These are phyloP conservation scores for Mycena kentingensis DNA, from an alignment of 768 basidiomycete genomes.

Conservation along the genomic window DNA sequence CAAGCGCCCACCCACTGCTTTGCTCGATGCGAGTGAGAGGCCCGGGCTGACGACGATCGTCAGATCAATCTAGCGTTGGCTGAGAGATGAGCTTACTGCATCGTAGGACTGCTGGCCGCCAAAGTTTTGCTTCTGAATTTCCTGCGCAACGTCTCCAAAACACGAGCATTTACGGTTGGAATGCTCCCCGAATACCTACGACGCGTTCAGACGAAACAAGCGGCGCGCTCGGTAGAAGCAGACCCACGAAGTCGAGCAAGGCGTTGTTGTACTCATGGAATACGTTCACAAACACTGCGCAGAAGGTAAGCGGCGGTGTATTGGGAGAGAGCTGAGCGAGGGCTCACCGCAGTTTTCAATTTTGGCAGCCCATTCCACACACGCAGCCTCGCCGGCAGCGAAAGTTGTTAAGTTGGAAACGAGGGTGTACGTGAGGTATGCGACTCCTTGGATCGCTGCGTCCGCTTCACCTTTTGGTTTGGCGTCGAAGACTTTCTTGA, in stretches of 20 bases:
- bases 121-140: constrained; percentile 46
- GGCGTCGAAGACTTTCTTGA: constrained; percentile 40
- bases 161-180: constrained; percentile 53
- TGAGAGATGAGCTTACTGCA: not conserved
- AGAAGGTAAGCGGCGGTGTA: not conserved
- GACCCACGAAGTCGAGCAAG: constrained; percentile 41
- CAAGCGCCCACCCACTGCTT: constrained; percentile 43
- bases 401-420: constrained; percentile 48
- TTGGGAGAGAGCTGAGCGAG: not conserved
- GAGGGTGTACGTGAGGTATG: constrained; percentile 50
- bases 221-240: too few relatives aligned
- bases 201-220: too few relatives aligned
- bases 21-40: constrained; percentile 44
- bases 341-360: constrained; percentile 45
- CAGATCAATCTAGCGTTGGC: constrained; percentile 2
- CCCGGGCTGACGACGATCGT: constrained; percentile 23
- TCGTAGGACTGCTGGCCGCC: constrained; percentile 44
- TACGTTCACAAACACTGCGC: constrained; percentile 46
- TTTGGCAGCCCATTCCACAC: constrained; percentile 41
- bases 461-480: constrained; percentile 36
- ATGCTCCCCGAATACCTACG: constrained; percentile 35
- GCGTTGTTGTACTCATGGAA: constrained; percentile 52
- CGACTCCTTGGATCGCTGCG: constrained; percentile 48
- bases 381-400: constrained; percentile 46
- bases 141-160: constrained; percentile 45